Evolutionary conservation across 345 rosid species (phyloP).

Genomic region (Carallia brachiata): DNA sequence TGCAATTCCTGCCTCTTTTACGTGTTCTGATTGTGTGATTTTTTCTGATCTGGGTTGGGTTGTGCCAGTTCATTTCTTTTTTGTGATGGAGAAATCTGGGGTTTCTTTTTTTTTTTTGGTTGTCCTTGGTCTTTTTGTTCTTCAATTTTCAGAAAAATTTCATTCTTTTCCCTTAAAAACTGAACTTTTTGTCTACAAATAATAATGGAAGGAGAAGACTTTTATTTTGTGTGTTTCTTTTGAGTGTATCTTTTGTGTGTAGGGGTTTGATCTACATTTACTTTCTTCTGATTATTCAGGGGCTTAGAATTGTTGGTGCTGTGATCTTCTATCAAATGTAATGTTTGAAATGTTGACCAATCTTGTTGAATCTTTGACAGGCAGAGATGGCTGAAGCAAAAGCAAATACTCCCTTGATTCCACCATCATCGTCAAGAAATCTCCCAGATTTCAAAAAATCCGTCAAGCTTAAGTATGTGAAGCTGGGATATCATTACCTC

Average conservation of each 20-base stretch:
- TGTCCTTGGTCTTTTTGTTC: not conserved
- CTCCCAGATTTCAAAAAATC: constrained; percentile 28
- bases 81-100: not conserved
- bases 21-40: not conserved
- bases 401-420: constrained; percentile 35
- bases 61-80: not conserved
- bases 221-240: no score
- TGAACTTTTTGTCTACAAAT: constrained; percentile 7
- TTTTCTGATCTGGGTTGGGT: not conserved
- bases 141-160: no score
- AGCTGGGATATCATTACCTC: constrained; percentile 36
- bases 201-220: no score
- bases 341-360: constrained; percentile 6
- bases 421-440: constrained; percentile 20
- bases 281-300: not conserved
- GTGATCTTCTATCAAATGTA: not conserved
- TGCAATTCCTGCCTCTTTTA: not conserved
- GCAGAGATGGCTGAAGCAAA: constrained; percentile 34
- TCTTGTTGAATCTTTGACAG: constrained; percentile 19
- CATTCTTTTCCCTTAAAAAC: no score
- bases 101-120: not conserved
- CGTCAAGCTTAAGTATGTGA: constrained; percentile 33
- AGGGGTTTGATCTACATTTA: not conserved
- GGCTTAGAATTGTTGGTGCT: constrained; percentile 1
- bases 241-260: no score